Evolutionary conservation across 2,329 filamentous ascomycete species (phyloP).

Genomic region (Fusarium sp.): DNA sequence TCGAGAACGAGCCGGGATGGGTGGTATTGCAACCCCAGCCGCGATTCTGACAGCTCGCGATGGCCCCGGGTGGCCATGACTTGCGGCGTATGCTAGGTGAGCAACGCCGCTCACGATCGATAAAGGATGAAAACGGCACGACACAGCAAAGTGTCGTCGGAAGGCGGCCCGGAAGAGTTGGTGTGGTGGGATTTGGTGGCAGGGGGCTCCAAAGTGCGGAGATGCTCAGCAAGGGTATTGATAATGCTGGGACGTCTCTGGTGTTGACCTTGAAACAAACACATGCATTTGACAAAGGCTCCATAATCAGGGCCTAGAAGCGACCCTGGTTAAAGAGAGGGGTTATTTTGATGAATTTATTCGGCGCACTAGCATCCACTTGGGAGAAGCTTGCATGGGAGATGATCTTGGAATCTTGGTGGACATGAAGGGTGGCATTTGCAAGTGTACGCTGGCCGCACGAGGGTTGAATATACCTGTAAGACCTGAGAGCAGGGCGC

Average conservation of each 20-base stretch:
- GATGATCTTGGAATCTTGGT: constrained; percentile 7
- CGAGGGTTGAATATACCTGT: constrained; percentile 44
- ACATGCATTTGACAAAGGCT: constrained; percentile 13
- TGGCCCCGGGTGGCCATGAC: constrained; percentile 19
- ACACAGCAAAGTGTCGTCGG: constrained; percentile 19
- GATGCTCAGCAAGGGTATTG: constrained; percentile 14
- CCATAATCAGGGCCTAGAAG: constrained; percentile 1
- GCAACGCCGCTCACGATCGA: constrained; percentile 13
- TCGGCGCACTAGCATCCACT: constrained; percentile 28
- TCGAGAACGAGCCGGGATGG: constrained; percentile 20
- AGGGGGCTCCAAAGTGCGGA: constrained; percentile 23
- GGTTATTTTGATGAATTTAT: constrained; percentile 24
- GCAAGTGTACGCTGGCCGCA: constrained; percentile 41
- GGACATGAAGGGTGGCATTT: constrained; percentile 22
- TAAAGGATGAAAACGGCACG: constrained; percentile 17
- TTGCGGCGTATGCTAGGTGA: constrained; percentile 17
- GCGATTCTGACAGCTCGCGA: constrained; percentile 16
- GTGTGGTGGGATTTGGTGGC: constrained; percentile 33
- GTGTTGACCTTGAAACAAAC: neutral
- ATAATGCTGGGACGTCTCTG: constrained; percentile 16
- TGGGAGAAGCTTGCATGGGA: constrained; percentile 12
- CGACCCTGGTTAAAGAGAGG: constrained; percentile 4
- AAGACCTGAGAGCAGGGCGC: constrained; percentile 16
- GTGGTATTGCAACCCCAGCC: constrained; percentile 14
- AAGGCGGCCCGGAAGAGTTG: constrained; percentile 30